Evolutionary conservation across 805 yeast genomes (phyloP).

Genomic region (Osmozyma mogii): DNA sequence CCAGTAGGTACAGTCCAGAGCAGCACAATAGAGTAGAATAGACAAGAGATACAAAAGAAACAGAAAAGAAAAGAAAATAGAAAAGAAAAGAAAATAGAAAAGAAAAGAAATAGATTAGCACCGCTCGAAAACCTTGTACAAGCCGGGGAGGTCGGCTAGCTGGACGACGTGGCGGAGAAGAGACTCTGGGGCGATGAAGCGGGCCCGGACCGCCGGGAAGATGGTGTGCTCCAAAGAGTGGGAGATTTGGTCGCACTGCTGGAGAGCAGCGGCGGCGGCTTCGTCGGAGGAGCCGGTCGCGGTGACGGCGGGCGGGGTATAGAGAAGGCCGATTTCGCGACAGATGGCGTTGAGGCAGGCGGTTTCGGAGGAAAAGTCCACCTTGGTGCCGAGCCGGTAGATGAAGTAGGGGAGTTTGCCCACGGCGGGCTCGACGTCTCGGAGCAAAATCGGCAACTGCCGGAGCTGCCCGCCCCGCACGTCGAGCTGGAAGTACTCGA

Average conservation of each 20-base stretch:
- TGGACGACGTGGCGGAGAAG: constrained; percentile 58
- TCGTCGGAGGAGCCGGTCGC: constrained; percentile 20
- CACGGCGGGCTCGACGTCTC: constrained; percentile 54
- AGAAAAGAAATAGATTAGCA: constrained; percentile 37
- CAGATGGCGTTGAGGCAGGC: constrained; percentile 60
- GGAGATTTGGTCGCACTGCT: constrained; percentile 16
- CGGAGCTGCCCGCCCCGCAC: constrained; percentile 27
- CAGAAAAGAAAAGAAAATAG: no score
- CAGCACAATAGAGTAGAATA: no score
- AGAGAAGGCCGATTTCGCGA: constrained; percentile 61
- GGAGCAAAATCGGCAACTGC: constrained; percentile 62
- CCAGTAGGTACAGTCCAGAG: no score
- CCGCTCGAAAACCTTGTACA: constrained; percentile 88
- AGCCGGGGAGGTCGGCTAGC: constrained; percentile 84
- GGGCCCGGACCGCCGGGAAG: constrained; percentile 57
- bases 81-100: no score
- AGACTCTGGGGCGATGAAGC: constrained; percentile 55
- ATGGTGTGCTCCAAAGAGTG: constrained; percentile 45
- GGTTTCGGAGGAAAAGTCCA: constrained; percentile 63
- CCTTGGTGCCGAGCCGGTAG: constrained; percentile 47
- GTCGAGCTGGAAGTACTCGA: constrained; percentile 59
- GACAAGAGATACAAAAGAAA: no score
- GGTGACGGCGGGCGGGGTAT: constrained; percentile 43
- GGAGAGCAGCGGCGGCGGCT: not conserved
- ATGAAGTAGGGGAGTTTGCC: constrained; percentile 62